phyloP scores from a whole-genome alignment of 2,329 filamentous ascomycete species.

The Lachnellula arida region DNA sequence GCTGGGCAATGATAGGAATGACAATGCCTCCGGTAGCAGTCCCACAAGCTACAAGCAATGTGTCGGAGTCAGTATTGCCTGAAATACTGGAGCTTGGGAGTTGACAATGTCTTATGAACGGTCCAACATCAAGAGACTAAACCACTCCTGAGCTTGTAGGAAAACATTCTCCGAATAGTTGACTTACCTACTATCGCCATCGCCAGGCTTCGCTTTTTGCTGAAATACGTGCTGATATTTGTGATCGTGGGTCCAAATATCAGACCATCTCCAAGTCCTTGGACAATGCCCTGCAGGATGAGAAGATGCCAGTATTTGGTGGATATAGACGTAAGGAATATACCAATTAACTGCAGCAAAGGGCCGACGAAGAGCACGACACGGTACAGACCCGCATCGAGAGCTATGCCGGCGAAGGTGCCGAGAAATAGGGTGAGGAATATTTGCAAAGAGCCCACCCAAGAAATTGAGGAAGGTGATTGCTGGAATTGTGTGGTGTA shows the following conservation, averaged over 20 bases:
- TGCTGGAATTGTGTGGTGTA: constrained; percentile 31
- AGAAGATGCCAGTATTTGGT: constrained; percentile 38
- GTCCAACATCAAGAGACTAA: too few relatives aligned
- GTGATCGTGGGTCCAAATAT: constrained; percentile 36
- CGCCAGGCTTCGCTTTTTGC: constrained; percentile 31
- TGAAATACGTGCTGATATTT: constrained; percentile 37
- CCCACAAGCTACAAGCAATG: constrained; percentile 27
- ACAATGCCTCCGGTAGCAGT: constrained; percentile 37
- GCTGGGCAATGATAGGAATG: constrained; percentile 38
- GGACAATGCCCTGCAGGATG: constrained; percentile 37
- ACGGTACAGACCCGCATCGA: constrained; percentile 36
- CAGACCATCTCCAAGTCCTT: constrained; percentile 36
- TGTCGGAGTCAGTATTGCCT: too few relatives aligned
- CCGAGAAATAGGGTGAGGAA: constrained; percentile 36
- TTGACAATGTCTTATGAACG: too few relatives aligned
- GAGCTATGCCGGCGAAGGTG: constrained; percentile 33
- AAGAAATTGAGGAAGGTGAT: constrained; percentile 36
- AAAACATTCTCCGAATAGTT: too few relatives aligned
- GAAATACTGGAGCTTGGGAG: too few relatives aligned
- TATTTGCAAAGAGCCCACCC: constrained; percentile 38
- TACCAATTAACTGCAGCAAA: constrained; percentile 27
- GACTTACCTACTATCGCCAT: constrained; percentile 22
- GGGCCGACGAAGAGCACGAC: constrained; percentile 10
- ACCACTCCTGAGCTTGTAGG: too few relatives aligned
- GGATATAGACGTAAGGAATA: constrained; percentile 34